Evolutionary conservation across 148 eudicot species (phyloP).

Genomic region (Rhododendron vialii): DNA sequence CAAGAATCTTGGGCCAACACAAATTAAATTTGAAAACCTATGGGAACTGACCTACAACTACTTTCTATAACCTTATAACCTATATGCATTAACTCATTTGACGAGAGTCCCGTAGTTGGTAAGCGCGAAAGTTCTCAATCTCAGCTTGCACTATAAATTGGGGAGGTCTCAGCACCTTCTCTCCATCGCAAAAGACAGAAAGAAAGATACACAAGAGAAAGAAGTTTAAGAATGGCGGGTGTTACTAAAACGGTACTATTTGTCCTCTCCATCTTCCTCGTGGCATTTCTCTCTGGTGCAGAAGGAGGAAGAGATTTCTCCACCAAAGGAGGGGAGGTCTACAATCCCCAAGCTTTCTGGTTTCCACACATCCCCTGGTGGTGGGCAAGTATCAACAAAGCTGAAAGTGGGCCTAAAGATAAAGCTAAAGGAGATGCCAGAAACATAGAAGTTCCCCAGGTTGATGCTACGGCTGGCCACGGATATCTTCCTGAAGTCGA

Average conservation of each 20-base stretch:
- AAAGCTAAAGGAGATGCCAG: background rate
- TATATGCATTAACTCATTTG: background rate
- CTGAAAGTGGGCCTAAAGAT: background rate
- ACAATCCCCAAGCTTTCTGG: background rate
- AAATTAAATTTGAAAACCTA: background rate
- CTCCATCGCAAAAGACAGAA: background rate
- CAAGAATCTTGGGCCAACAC: background rate
- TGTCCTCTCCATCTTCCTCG: background rate
- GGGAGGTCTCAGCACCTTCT: background rate
- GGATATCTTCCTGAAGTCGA: background rate
- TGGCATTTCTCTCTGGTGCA: background rate
- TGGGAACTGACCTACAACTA: background rate
- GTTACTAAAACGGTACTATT: background rate
- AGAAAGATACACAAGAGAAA: background rate
- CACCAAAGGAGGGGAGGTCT: background rate
- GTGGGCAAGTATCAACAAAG: background rate
- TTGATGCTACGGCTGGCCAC: background rate
- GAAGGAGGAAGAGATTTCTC: background rate
- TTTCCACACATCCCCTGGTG: background rate
- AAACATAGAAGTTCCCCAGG: background rate
- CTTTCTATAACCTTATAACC: background rate
- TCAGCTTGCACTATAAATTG: background rate
- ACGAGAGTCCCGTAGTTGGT: background rate
- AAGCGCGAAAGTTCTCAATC: background rate
- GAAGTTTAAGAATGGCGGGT: background rate